phyloP scores from a whole-genome alignment of 768 basidiomycete genomes.

The Suillus subluteus region DNA sequence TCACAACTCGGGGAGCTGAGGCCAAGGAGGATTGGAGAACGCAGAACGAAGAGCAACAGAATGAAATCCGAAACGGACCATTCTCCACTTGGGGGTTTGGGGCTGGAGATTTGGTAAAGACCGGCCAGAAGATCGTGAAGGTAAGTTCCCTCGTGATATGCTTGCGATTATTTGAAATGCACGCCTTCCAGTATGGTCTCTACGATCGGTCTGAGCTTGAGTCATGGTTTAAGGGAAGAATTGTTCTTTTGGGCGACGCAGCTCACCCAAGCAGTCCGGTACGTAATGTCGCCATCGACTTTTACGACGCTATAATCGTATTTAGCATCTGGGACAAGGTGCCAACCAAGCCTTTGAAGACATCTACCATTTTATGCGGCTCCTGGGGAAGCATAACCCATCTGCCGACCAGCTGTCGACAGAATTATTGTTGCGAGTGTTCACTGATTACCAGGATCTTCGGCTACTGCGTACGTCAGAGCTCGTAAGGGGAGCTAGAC shows the following conservation, averaged over 20 bases:
- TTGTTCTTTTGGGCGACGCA: constrained; percentile 48
- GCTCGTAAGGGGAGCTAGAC: constrained; percentile 40
- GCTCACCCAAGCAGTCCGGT: constrained; percentile 51
- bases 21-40: constrained; percentile 46
- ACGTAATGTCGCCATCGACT: constrained; percentile 14
- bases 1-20: constrained; percentile 34
- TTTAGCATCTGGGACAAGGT: constrained; percentile 49
- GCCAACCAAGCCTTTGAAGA: constrained; percentile 52
- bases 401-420: constrained; percentile 27
- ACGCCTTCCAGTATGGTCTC: constrained; percentile 38
- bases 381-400: constrained; percentile 38
- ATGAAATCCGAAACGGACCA: constrained; percentile 21
- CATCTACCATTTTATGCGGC: constrained; percentile 37
- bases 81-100: constrained; percentile 23
- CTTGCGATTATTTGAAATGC: background rate
- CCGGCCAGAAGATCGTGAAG: constrained; percentile 20
- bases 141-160: constrained; percentile 12
- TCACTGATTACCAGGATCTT: constrained; percentile 36
- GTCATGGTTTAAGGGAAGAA: constrained; percentile 45
- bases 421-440: constrained; percentile 32
- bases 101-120: constrained; percentile 23
- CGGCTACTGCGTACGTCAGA: constrained; percentile 41
- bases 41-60: constrained; percentile 31
- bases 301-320: background rate
- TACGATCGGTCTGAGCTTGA: constrained; percentile 46